Base-by-base conservation (phyloP, 805 yeast species). In the Pachysolen tannophilus region DNA sequence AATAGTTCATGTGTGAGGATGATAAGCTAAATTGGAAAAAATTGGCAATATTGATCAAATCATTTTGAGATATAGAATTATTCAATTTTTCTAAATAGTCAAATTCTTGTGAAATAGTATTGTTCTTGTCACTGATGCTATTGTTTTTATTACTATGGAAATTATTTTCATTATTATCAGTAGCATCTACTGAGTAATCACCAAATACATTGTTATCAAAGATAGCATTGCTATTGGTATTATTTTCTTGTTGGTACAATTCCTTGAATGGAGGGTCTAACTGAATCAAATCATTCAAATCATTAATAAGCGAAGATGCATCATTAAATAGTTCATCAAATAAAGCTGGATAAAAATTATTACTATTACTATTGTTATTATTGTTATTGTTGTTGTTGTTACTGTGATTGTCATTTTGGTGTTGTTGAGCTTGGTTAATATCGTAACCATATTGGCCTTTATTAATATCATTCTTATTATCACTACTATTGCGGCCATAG, bases 241-340 rank as follows among this genome's bases (percentile, higher is more conserved):
- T 18, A 14, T 11, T 11, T 7, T 11, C 10, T 23, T 23, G 26
- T 23, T 23, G 8, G 13, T 11, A 11, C 13, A 23, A 23, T 11
- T 23, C 26, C n/a, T 28, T 23, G 23, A 26, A 31, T 15, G 40
- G 40, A 10, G 30, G 19, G 24, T 37, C 40, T 6, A 26, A 26
- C 9, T 52, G 49, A 28, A 60, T 56, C 33, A 60, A 38, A 13
- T 53, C 60, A 37, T 58, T 58, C 35, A 60, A 44, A 35, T 60
- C 63, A 9, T 56, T 48, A 32, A 60, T 60, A 35, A 60, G 42
- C 34, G 51, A 46, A 14, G 60, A 49, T 4, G 63, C 63, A 26
- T 60, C 63, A 30, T 52, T 46, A 36, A 60, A 46, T 4, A 60
- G 40, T 26, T 46, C 55, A 27, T 50, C 48, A 34, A 56, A 58